A percentile compares a stretch with the other conserved stretches of the same genome.
phyloP scores from a whole-genome alignment of 78 protist genomes.

The Diacronema lutheri region DNA sequence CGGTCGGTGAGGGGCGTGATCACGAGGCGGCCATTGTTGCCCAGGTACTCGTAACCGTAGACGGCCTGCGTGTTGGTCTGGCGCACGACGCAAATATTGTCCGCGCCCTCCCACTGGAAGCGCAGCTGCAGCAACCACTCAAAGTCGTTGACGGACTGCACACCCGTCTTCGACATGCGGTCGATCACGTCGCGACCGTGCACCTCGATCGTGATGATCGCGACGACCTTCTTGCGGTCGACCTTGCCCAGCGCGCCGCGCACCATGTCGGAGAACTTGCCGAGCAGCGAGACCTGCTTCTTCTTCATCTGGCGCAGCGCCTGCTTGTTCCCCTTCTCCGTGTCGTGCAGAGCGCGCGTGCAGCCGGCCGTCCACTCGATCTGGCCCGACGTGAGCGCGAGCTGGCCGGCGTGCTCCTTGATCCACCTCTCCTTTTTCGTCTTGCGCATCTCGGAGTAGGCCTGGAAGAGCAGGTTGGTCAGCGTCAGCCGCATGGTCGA shows the following conservation, averaged over 20 bases:
- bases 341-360: constrained; percentile 24
- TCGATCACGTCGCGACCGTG: constrained; percentile 83
- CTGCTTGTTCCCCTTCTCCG: constrained; percentile 32
- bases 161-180: constrained; percentile 7
- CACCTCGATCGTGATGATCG: constrained; percentile 86
- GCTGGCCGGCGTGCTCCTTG: constrained; percentile 61
- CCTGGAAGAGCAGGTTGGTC: neutral
- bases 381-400: constrained; percentile 63
- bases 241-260: constrained; percentile 35
- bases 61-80: constrained; percentile 52
- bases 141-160: constrained; percentile 38
- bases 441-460: constrained; percentile 3
- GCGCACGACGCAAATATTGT: constrained; percentile 31
- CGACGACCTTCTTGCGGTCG: constrained; percentile 60
- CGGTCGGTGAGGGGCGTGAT: constrained; percentile 87
- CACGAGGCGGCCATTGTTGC: constrained; percentile 80
- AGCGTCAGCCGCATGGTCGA: constrained; percentile 45
- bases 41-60: constrained; percentile 84
- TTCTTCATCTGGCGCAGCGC: constrained; percentile 34
- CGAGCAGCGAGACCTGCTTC: constrained; percentile 54
- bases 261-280: constrained; percentile 52
- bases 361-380: constrained; percentile 73
- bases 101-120: constrained; percentile 64
- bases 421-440: constrained; percentile 64
- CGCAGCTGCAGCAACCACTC: constrained; percentile 80